Conservation (phyloP, 192 early-diverging fungal species). For the Backusella tuberculispora region DNA sequence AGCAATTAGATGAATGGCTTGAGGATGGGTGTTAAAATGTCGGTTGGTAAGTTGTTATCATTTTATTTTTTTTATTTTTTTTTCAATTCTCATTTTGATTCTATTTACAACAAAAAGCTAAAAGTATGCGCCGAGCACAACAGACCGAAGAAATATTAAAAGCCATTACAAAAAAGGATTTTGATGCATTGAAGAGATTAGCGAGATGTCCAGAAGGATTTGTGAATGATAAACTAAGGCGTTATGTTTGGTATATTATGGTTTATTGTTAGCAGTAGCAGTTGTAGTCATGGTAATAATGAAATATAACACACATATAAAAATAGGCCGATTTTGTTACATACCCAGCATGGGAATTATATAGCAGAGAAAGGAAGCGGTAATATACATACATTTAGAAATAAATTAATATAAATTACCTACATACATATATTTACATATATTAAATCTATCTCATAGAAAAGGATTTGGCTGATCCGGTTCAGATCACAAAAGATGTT, state of each 20-base stretch:
- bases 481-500: slow-evolving; percentile 45
- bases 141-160: slow-evolving; percentile 26
- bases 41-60: slow-evolving; percentile 19
- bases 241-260: slow-evolving; percentile 35
- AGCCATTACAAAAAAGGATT: slow-evolving; percentile 29
- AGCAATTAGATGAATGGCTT: slow-evolving; percentile 22
- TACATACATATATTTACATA: not conserved
- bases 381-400: not conserved
- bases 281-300: not conserved
- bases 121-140: slow-evolving; percentile 20
- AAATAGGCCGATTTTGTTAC: slow-evolving; percentile 44
- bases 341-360: slow-evolving; percentile 42
- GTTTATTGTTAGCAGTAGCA: not conserved
- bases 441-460: slow-evolving; percentile 10
- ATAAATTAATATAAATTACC: not conserved
- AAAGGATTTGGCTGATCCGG: slow-evolving; percentile 39
- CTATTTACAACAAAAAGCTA: slow-evolving; percentile 9
- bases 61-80: not conserved
- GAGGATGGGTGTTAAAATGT: slow-evolving; percentile 21
- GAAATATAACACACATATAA: not conserved
- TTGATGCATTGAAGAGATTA: slow-evolving; percentile 27
- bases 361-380: slow-evolving; percentile 44
- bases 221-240: slow-evolving; percentile 29
- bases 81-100: not conserved
- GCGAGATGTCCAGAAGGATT: slow-evolving; percentile 30